phyloP scores from a whole-genome alignment of 352 stramenopile species.

The Pythium apleroticum region DNA sequence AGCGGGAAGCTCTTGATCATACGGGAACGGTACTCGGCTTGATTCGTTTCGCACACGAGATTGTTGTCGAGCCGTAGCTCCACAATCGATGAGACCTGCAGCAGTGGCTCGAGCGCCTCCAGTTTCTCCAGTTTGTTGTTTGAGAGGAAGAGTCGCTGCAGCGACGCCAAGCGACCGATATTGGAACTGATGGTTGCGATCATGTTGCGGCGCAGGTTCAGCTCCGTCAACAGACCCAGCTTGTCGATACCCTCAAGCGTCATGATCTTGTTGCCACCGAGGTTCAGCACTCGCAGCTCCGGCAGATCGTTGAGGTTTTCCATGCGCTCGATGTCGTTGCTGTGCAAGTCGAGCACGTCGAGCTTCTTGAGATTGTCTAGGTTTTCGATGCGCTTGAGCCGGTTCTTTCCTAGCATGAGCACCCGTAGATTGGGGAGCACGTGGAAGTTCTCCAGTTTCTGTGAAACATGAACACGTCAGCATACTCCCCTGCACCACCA shows the following conservation, averaged over 20 bases:
- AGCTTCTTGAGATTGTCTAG: conserved; percentile 84
- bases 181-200: conserved; percentile 50
- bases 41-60: conserved; percentile 45
- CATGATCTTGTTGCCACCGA: conserved; percentile 83
- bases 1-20: conserved; percentile 75
- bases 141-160: conserved; percentile 89
- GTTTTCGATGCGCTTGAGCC: conserved; percentile 79
- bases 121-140: conserved; percentile 87
- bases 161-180: conserved; percentile 67
- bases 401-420: conserved; percentile 93
- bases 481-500: not conserved
- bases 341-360: conserved; percentile 92
- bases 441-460: conserved; percentile 80
- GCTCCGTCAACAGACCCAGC: conserved; percentile 82
- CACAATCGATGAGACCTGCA: conserved; percentile 68
- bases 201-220: conserved; percentile 87
- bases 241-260: conserved; percentile 79
- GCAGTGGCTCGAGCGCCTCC: conserved; percentile 68
- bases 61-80: conserved; percentile 91
- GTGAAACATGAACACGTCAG: not conserved
- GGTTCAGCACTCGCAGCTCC: conserved; percentile 90
- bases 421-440: conserved; percentile 84
- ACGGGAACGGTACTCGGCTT: conserved; percentile 55
- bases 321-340: conserved; percentile 89
- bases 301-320: conserved; percentile 83